Percentiles rank a stretch among this genome's conserved stretches.
phyloP scores from a whole-genome alignment of 768 basidiomycete genomes.

The Nidula microcarpa region DNA sequence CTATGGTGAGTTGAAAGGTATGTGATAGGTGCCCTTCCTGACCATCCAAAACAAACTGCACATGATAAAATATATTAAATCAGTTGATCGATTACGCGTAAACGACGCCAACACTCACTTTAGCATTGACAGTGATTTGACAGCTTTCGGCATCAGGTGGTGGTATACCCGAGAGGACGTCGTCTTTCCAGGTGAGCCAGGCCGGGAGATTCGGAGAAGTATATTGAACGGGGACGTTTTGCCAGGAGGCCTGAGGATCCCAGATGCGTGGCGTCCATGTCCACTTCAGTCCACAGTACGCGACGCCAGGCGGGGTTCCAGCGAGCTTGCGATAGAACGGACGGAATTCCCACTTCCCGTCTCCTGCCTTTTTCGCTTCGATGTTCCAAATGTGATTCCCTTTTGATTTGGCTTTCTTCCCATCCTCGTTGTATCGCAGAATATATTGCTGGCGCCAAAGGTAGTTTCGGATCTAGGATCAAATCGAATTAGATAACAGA shows the following conservation, averaged over 20 bases:
- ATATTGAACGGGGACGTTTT: slow-evolving; percentile 76
- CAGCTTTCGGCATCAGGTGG: slow-evolving; percentile 72
- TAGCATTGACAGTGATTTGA: slow-evolving; percentile 72
- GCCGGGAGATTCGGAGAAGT: slow-evolving; percentile 77
- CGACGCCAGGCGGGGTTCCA: slow-evolving; percentile 76
- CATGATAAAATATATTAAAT: slow-evolving; percentile 4
- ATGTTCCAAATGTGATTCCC: slow-evolving; percentile 99
- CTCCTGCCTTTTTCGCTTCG: slow-evolving; percentile 81
- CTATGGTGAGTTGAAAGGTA: slow-evolving; percentile 69
- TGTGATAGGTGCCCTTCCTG: slow-evolving; percentile 66
- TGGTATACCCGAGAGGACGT: slow-evolving; percentile 79
- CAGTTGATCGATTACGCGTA: neutral
- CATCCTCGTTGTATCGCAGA: slow-evolving; percentile 96
- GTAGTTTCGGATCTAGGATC: slow-evolving; percentile 79
- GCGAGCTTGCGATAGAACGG: slow-evolving; percentile 87
- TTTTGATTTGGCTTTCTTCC: slow-evolving; percentile 98
- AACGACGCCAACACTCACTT: slow-evolving; percentile 41
- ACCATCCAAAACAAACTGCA: slow-evolving; percentile 71
- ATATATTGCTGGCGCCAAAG: slow-evolving; percentile 95
- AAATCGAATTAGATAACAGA: slow-evolving; percentile 5
- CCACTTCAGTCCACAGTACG: slow-evolving; percentile 80
- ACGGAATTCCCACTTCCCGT: slow-evolving; percentile 82
- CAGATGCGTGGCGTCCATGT: slow-evolving; percentile 91
- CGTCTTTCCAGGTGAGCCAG: slow-evolving; percentile 89
- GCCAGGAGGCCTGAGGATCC: slow-evolving; percentile 91